phyloP scores from a whole-genome alignment of 2,329 filamentous ascomycete genomes.

The Colletotrichum lini region DNA sequence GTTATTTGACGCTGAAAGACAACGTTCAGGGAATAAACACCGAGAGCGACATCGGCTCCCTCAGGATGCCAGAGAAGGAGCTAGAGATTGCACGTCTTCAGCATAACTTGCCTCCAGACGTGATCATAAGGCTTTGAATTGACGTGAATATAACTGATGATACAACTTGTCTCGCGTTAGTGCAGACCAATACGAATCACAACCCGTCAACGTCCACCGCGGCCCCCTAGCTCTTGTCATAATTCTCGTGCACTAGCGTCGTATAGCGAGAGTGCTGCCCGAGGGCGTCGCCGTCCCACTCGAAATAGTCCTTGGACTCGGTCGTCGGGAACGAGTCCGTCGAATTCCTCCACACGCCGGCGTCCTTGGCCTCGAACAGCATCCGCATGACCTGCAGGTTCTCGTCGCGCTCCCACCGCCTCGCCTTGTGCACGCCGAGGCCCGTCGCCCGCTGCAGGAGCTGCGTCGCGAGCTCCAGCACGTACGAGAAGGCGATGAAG shows the following conservation, averaged over 20 bases:
- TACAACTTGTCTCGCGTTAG: too few species aligned
- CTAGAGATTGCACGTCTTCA: too few species aligned
- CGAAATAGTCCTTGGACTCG: background rate
- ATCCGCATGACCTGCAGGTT: conserved; percentile 31
- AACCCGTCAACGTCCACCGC: background rate
- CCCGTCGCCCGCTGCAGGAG: conserved; percentile 4
- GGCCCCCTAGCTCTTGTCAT: background rate
- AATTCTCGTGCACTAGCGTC: background rate
- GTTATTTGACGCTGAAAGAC: too few species aligned
- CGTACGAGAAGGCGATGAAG: background rate
- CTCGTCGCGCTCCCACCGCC: conserved; percentile 30
- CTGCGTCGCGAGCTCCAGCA: background rate
- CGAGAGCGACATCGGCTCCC: too few species aligned
- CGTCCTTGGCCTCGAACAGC: conserved; percentile 20
- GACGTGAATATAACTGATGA: background rate
- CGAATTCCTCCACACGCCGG: conserved; percentile 11
- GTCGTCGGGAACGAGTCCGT: conserved; percentile 8
- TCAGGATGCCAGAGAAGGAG: too few species aligned
- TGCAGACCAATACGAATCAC: background rate
- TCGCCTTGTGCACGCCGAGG: conserved; percentile 1
- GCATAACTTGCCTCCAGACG: too few species aligned
- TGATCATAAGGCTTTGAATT: too few species aligned
- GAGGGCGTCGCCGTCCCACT: conserved; percentile 14
- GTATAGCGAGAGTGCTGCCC: background rate
- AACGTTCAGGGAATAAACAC: too few species aligned